Conservation (phyloP, 139 green algal genomes). For the Axilococcus clingmanii region DNA sequence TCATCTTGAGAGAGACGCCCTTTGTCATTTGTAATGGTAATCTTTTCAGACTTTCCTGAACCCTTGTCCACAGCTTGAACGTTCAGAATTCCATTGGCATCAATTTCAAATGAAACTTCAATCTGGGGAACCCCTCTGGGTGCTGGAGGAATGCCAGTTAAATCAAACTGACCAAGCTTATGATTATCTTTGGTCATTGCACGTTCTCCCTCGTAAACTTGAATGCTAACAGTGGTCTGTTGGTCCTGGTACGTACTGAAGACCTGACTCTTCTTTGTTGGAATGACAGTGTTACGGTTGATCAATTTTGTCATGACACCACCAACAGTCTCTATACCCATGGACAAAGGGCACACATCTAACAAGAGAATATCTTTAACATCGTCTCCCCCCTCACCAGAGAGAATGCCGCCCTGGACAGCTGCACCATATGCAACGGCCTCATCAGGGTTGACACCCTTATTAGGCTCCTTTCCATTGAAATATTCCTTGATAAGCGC, state of each 20-base stretch:
- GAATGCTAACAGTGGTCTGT: slow-evolving; percentile 82
- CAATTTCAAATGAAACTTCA: slow-evolving; percentile 79
- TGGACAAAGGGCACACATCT: slow-evolving; percentile 79
- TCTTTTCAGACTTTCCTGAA: slow-evolving; percentile 72
- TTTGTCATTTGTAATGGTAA: slow-evolving; percentile 83
- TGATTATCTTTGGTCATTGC: slow-evolving; percentile 93
- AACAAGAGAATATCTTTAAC: slow-evolving; percentile 78
- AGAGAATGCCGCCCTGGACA: slow-evolving; percentile 85
- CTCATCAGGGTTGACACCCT: slow-evolving; percentile 93
- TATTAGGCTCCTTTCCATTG: slow-evolving; percentile 87
- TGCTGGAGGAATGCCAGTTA: slow-evolving; percentile 82
- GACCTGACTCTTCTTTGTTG: slow-evolving; percentile 97
- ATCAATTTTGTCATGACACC: slow-evolving; percentile 95
- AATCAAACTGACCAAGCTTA: slow-evolving; percentile 84
- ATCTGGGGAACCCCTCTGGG: slow-evolving; percentile 77
- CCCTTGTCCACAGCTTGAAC: slow-evolving; percentile 78
- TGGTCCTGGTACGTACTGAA: slow-evolving; percentile 99
- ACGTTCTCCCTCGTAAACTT: slow-evolving; percentile 84
- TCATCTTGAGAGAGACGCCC: slow-evolving; percentile 54
- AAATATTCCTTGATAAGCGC: slow-evolving; percentile 82
- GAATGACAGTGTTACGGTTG: slow-evolving; percentile 79
- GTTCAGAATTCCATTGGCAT: slow-evolving; percentile 89
- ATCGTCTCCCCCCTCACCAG: slow-evolving; percentile 60
- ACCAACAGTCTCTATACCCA: slow-evolving; percentile 88
- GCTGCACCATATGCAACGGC: slow-evolving; percentile 86